phyloP scores from a whole-genome alignment of 805 yeast genomes.

The Cyberlindnera maritima region DNA sequence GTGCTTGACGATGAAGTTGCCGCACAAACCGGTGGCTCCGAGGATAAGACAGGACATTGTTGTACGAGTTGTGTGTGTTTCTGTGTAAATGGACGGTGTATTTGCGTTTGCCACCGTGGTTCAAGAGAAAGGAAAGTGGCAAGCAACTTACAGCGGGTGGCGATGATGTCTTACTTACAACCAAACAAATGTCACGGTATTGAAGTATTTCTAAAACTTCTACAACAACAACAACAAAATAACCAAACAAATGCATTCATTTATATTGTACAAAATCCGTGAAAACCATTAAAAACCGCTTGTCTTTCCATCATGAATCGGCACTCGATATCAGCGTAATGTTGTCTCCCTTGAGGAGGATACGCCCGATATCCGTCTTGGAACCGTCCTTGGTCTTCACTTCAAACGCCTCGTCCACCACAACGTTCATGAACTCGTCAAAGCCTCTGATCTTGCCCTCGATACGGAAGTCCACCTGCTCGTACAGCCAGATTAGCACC shows the following conservation, averaged over 20 bases:
- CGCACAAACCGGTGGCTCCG: slow-evolving; percentile 83
- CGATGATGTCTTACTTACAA: too few relatives aligned
- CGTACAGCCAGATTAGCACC: slow-evolving; percentile 87
- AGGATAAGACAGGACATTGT: slow-evolving; percentile 35
- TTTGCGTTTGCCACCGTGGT: too few relatives aligned
- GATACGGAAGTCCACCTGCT: slow-evolving; percentile 72
- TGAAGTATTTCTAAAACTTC: not conserved
- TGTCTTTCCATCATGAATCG: slow-evolving; percentile 7
- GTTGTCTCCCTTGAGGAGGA: slow-evolving; percentile 90
- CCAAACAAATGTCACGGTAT: too few relatives aligned
- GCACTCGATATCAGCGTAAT: slow-evolving; percentile 63
- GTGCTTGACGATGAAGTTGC: slow-evolving; percentile 49
- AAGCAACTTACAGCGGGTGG: too few relatives aligned
- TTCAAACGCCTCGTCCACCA: slow-evolving; percentile 61
- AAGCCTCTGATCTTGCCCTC: slow-evolving; percentile 89
- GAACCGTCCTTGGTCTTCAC: slow-evolving; percentile 51
- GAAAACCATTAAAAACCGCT: not conserved
- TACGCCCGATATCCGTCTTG: slow-evolving; percentile 60
- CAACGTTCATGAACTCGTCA: slow-evolving; percentile 95
- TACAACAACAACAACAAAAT: not conserved
- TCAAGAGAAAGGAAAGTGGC: too few relatives aligned
- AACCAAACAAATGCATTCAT: not conserved
- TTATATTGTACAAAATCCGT: not conserved
- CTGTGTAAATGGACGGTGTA: too few relatives aligned
- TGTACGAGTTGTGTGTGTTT: too few relatives aligned